These are phyloP conservation scores for Wickerhamiella kurtzmanii DNA, from an alignment of 805 yeast species.

Conservation along the genomic window DNA sequence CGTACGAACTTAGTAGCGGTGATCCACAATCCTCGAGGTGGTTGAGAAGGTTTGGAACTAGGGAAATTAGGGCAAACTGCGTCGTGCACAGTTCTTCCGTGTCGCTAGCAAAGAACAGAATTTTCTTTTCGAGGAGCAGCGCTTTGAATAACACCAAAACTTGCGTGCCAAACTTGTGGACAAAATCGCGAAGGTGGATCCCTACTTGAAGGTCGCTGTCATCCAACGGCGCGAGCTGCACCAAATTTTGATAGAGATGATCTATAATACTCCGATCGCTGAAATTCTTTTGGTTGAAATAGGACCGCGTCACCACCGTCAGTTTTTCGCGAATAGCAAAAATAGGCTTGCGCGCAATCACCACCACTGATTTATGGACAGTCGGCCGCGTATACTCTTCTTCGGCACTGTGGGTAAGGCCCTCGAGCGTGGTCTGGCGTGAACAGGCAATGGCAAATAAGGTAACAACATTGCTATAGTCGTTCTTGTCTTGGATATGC, in stretches of 20 bases:
- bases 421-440: constrained; percentile 58
- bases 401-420: constrained; percentile 34
- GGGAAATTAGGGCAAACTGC: constrained; percentile 70
- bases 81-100: constrained; percentile 68
- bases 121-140: constrained; percentile 55
- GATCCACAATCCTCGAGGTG: constrained; percentile 68
- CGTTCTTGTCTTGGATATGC: constrained; percentile 26
- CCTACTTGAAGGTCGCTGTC: constrained; percentile 62
- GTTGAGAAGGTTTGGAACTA: constrained; percentile 68
- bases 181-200: constrained; percentile 51
- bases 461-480: constrained; percentile 40
- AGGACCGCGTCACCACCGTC: constrained; percentile 76
- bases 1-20: constrained; percentile 48
- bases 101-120: constrained; percentile 66
- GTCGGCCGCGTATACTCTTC: constrained; percentile 69
- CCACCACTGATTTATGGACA: constrained; percentile 82
- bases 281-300: constrained; percentile 69
- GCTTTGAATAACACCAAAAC: constrained; percentile 62
- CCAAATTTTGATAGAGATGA: constrained; percentile 50
- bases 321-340: constrained; percentile 75
- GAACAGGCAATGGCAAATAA: constrained; percentile 93
- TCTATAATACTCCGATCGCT: constrained; percentile 54
- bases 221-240: constrained; percentile 26
- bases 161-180: constrained; percentile 44
- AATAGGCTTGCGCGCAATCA: constrained; percentile 74